These are phyloP conservation scores for Claviceps sp. DNA, from an alignment of 2,329 filamentous ascomycete species.

Conservation along the genomic window DNA sequence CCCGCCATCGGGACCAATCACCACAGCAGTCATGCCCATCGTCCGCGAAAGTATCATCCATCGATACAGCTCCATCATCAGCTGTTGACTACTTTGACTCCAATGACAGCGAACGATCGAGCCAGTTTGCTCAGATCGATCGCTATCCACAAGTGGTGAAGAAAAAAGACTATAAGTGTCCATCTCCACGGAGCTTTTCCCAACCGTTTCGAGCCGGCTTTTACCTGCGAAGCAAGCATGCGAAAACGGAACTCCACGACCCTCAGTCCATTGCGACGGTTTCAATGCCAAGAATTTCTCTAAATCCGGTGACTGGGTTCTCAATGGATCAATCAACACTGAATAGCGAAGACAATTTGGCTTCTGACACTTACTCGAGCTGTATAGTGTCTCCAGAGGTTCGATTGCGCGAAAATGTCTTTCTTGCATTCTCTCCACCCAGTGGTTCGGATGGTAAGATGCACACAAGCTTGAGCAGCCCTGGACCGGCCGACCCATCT, in stretches of 20 bases:
- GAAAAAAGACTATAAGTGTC: conserved; percentile 50
- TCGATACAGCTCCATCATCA: neutral
- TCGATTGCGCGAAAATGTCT: conserved; percentile 38
- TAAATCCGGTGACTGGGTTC: conserved; percentile 24
- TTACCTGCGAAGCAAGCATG: conserved; percentile 20
- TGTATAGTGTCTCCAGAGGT: conserved; percentile 18
- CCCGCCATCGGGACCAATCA: neutral
- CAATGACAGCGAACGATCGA: conserved; percentile 21
- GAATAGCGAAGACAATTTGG: conserved; percentile 18
- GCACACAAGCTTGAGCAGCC: conserved; percentile 47
- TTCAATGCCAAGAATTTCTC: conserved; percentile 28
- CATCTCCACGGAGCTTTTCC: conserved; percentile 71
- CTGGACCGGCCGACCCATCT: conserved; percentile 41
- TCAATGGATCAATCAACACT: conserved; percentile 22
- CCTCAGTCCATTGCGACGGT: conserved; percentile 33
- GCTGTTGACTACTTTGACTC: neutral
- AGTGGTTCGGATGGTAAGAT: conserved; percentile 54
- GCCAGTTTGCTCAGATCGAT: conserved; percentile 66
- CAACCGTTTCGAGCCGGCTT: conserved; percentile 55
- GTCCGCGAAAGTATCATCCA: neutral
- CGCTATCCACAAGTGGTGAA: conserved; percentile 75
- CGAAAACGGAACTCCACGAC: conserved; percentile 14
- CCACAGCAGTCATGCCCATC: neutral
- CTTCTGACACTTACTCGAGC: conserved; percentile 17
- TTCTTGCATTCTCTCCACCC: conserved; percentile 59